phyloP scores from a whole-genome alignment of 1,284 basidiomycete species.

The Pascua sp. region DNA sequence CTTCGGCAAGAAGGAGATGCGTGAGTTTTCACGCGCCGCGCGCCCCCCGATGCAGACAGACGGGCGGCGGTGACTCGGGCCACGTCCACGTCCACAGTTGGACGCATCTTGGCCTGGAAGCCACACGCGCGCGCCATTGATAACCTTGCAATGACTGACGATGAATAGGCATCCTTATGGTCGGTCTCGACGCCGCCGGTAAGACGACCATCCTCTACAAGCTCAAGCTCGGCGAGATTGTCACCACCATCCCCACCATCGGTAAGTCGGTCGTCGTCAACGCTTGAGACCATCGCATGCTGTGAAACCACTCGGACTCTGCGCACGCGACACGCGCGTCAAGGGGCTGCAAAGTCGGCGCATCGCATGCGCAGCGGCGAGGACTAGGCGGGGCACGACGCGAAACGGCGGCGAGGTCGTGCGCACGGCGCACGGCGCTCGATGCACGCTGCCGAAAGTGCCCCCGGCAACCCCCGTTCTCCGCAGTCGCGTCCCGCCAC shows the following conservation, averaged over 20 bases:
- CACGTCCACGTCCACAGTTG: neutral
- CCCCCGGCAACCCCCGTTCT: no score
- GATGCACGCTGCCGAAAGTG: no score
- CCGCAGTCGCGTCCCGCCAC: no score
- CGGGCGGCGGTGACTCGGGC: no score
- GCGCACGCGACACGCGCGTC: no score
- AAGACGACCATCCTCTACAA: slow-evolving; percentile 99
- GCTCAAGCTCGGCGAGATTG: slow-evolving; percentile 97
- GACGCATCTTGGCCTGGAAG: neutral
- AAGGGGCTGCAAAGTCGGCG: no score
- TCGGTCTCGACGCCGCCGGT: slow-evolving; percentile 94
- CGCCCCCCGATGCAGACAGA: neutral
- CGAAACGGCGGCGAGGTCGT: no score
- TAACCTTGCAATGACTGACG: neutral
- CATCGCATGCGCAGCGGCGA: no score
- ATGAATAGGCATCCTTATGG: slow-evolving; percentile 59
- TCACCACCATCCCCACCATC: slow-evolving; percentile 91
- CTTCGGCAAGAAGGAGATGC: slow-evolving; percentile 99
- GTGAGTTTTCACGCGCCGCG: slow-evolving; percentile 56
- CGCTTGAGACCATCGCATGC: no score
- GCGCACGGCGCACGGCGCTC: no score
- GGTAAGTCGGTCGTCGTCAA: slow-evolving; percentile 38
- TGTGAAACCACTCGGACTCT: no score
- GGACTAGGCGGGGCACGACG: no score
- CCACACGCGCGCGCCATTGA: neutral